Percentiles rank a stretch among this genome's conserved stretches.
phyloP scores from a whole-genome alignment of 192 early-diverging fungal species.

The Podila clonocystis region DNA sequence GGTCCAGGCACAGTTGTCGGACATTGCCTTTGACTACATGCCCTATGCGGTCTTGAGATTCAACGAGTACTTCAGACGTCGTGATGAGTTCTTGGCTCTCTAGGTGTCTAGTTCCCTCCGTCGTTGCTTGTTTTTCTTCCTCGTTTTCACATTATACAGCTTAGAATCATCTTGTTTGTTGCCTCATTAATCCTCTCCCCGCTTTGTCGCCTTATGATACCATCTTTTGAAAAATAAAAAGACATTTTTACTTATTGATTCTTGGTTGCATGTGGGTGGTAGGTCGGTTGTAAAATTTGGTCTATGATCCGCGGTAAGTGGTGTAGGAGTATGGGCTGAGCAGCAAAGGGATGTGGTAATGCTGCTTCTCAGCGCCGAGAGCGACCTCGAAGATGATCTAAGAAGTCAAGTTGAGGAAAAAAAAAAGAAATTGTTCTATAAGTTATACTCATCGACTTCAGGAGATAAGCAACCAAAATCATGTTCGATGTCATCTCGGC shows the following conservation, averaged over 20 bases:
- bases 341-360: conserved; percentile 92
- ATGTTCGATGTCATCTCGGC: no score
- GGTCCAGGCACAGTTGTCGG: conserved; percentile 84
- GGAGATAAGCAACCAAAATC: no score
- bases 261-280: no score
- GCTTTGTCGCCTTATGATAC: no score
- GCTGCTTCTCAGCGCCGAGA: conserved; percentile 68
- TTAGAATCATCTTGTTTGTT: conserved; percentile 61
- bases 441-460: neutral
- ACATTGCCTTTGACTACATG: conserved; percentile 97
- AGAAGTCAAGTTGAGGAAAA: neutral
- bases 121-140: neutral
- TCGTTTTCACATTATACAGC: neutral
- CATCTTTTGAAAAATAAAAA: no score
- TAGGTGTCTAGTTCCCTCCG: neutral
- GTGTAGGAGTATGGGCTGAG: conserved; percentile 90
- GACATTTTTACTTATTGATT: no score
- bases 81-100: conserved; percentile 57
- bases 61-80: conserved; percentile 75
- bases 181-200: no score
- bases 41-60: conserved; percentile 87
- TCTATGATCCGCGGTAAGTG: conserved; percentile 87
- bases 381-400: conserved; percentile 75
- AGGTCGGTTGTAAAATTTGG: no score
- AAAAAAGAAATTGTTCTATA: neutral